Evolutionary conservation across 1,284 basidiomycete species (phyloP).

Genomic region (Phellopilus nigrolimitatus): DNA sequence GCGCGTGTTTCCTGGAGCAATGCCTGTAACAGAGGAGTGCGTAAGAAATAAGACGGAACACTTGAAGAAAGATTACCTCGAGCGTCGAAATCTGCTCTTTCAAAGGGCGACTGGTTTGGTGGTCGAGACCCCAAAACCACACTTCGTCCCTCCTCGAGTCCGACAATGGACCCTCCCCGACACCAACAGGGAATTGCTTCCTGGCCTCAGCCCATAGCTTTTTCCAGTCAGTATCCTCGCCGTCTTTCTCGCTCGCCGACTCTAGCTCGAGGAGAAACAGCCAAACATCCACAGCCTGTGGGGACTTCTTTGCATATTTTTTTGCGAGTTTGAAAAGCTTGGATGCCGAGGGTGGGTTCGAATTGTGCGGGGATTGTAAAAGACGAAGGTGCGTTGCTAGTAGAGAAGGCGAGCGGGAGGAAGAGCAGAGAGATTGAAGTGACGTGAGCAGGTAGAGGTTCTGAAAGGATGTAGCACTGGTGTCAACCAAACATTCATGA

Average conservation of each 20-base stretch:
- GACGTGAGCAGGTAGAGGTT: conserved; percentile 51
- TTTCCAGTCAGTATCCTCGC: conserved; percentile 26
- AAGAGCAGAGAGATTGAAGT: conserved; percentile 39
- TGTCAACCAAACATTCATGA: not conserved
- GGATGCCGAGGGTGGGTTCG: conserved; percentile 30
- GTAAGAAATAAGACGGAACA: not conserved
- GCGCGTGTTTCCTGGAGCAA: conserved; percentile 12
- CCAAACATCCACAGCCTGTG: conserved; percentile 43
- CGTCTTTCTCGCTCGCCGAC: conserved; percentile 26
- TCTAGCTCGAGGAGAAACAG: conserved; percentile 48
- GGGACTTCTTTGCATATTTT: conserved; percentile 39
- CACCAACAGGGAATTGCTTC: not conserved
- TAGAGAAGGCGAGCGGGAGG: conserved; percentile 34
- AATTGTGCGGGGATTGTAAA: conserved; percentile 27
- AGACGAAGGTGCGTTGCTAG: conserved; percentile 45
- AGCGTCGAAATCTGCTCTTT: conserved; percentile 6
- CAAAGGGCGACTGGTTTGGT: not conserved
- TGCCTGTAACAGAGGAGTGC: conserved; percentile 13
- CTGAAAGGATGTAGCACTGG: conserved; percentile 28
- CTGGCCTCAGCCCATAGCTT: conserved; percentile 39
- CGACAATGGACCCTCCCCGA: conserved; percentile 27
- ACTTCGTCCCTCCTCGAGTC: conserved; percentile 31
- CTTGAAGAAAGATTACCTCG: not conserved
- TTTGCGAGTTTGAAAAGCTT: conserved; percentile 39
- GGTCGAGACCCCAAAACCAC: conserved; percentile 48